These are phyloP conservation scores for Russula olivacea DNA, from an alignment of 768 basidiomycete species.

Conservation along the genomic window DNA sequence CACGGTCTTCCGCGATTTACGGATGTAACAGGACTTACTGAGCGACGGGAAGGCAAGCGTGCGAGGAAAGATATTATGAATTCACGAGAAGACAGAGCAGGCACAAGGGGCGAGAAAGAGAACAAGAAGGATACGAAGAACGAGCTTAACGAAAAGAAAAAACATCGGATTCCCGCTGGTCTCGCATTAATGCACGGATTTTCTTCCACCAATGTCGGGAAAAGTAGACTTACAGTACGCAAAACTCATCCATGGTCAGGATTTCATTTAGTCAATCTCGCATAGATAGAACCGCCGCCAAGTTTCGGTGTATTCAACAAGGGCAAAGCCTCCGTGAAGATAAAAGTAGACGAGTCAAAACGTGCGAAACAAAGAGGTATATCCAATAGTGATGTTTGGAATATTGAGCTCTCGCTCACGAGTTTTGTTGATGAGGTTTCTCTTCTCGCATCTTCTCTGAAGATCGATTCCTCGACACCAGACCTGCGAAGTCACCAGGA, in stretches of 20 bases:
- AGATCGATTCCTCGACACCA: conserved; percentile 25
- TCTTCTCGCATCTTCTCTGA: conserved; percentile 27
- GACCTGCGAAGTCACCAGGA: not conserved
- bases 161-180: conserved; percentile 39
- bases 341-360: conserved; percentile 29
- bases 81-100: conserved; percentile 12
- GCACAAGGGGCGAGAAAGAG: conserved; percentile 16
- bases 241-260: not conserved
- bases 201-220: conserved; percentile 54
- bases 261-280: not conserved
- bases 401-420: not conserved
- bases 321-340: conserved; percentile 53
- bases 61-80: conserved; percentile 26
- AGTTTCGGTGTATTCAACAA: conserved; percentile 55
- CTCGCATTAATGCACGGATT: conserved; percentile 67
- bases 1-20: not conserved
- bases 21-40: conserved; percentile 47
- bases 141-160: conserved; percentile 27
- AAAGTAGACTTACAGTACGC: conserved; percentile 55
- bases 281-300: conserved; percentile 42
- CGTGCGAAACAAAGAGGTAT: conserved; percentile 30
- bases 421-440: conserved; percentile 12
- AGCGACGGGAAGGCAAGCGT: conserved; percentile 60
- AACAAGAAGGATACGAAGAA: conserved; percentile 26
- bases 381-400: not conserved